Conservation (phyloP, 163 green algal genomes). For the Scenedesmus sp. region DNA sequence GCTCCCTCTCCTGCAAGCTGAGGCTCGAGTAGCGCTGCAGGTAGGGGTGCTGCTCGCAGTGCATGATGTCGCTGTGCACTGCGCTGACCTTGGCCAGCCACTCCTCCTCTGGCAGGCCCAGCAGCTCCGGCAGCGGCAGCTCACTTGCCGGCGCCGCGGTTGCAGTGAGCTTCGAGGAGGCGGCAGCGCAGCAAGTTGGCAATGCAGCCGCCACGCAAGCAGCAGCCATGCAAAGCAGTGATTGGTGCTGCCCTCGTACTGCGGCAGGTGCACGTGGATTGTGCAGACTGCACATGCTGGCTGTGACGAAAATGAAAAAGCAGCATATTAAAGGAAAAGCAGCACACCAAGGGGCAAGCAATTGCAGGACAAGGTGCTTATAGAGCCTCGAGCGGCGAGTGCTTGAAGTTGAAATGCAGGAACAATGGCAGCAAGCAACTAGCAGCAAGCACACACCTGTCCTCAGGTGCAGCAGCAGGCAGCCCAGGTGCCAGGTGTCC, state of each 20-base stretch:
- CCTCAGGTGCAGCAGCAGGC: background rate
- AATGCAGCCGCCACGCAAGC: too few relatives aligned
- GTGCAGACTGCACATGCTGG: too few relatives aligned
- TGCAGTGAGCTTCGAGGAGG: background rate
- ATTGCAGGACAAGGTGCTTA: too few relatives aligned
- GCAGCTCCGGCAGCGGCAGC: background rate
- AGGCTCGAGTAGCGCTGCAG: background rate
- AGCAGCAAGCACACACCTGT: background rate
- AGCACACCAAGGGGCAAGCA: too few relatives aligned
- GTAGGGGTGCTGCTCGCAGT: background rate
- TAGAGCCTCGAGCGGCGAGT: too few relatives aligned
- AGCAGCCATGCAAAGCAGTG: too few relatives aligned
- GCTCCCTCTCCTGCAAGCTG: background rate
- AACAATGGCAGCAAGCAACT: background rate
- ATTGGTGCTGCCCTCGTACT: too few relatives aligned
- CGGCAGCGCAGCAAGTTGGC: too few relatives aligned
- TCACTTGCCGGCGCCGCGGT: background rate
- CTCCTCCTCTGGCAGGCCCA: background rate
- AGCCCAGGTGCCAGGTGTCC: background rate
- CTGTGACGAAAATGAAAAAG: too few relatives aligned
- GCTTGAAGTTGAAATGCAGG: background rate
- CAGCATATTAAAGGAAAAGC: too few relatives aligned
- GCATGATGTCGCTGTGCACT: background rate
- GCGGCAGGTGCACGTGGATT: too few relatives aligned
- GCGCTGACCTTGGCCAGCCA: background rate